These are phyloP conservation scores for Ogataea allantospora DNA, from an alignment of 805 yeast species.

Conservation along the genomic window DNA sequence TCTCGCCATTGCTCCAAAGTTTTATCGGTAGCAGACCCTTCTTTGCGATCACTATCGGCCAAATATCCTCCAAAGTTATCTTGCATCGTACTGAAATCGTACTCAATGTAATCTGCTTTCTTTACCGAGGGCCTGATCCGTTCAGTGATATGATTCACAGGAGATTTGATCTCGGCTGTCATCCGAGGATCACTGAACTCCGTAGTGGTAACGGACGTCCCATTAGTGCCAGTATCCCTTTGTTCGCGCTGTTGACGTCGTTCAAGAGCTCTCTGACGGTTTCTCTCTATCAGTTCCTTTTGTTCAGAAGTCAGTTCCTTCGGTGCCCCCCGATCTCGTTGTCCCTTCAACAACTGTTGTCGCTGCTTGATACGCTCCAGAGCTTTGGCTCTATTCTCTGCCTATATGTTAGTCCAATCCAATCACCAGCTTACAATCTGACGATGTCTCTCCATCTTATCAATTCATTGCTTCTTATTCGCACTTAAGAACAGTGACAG, in stretches of 20 bases:
- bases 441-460: conserved; percentile 23
- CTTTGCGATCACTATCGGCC: conserved; percentile 33
- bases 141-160: conserved; percentile 9
- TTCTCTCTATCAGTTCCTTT: conserved; percentile 46
- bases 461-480: conserved; percentile 6
- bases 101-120: conserved; percentile 71
- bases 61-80: conserved; percentile 88
- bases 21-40: conserved; percentile 31
- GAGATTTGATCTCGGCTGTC: background rate
- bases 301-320: conserved; percentile 45
- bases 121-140: conserved; percentile 47
- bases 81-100: conserved; percentile 86
- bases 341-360: conserved; percentile 25
- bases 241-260: conserved; percentile 20
- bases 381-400: conserved; percentile 62
- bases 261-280: conserved; percentile 53
- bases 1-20: conserved; percentile 55
- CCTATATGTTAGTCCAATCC: conserved; percentile 33
- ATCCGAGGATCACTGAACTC: conserved; percentile 29
- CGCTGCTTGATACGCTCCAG: conserved; percentile 53
- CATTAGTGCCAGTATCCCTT: background rate
- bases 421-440: conserved; percentile 27
- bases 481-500: conserved; percentile 13
- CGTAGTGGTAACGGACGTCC: no score
- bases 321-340: background rate